Conservation (phyloP, 768 basidiomycete genomes). For the Suillus weaverae region DNA sequence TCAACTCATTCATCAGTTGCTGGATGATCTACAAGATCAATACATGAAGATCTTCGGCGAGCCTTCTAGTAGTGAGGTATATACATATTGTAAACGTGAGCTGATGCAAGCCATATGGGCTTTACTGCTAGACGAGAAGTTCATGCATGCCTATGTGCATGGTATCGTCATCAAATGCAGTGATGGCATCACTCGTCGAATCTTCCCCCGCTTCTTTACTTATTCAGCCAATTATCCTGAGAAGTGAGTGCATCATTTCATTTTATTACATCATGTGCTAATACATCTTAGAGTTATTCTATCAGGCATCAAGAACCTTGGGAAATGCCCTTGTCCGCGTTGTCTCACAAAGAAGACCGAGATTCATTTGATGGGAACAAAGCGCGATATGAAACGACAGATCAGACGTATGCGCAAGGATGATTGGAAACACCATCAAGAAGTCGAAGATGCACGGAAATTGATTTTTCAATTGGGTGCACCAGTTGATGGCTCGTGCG, state of each 20-base stretch:
- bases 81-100: no score
- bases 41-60: no score
- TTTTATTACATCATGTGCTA: neutral
- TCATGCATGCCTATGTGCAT: no score
- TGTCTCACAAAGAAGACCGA: slow-evolving; percentile 13
- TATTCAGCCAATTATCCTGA: neutral
- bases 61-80: no score
- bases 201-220: neutral
- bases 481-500: slow-evolving; percentile 1
- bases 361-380: slow-evolving; percentile 10
- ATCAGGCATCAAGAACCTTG: slow-evolving; percentile 22
- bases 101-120: no score
- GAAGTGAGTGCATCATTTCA: neutral
- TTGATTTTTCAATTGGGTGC: slow-evolving; percentile 8
- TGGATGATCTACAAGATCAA: no score
- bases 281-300: slow-evolving; percentile 16
- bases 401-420: neutral
- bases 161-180: no score
- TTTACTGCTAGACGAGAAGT: no score
- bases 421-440: slow-evolving; percentile 10
- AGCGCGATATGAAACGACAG: slow-evolving; percentile 1
- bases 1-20: no score
- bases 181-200: neutral
- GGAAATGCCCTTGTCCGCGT: slow-evolving; percentile 20
- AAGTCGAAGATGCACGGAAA: slow-evolving; percentile 7